Base-by-base conservation (phyloP, 2,329 filamentous ascomycete species). In the Sclerotinia glacialis region DNA sequence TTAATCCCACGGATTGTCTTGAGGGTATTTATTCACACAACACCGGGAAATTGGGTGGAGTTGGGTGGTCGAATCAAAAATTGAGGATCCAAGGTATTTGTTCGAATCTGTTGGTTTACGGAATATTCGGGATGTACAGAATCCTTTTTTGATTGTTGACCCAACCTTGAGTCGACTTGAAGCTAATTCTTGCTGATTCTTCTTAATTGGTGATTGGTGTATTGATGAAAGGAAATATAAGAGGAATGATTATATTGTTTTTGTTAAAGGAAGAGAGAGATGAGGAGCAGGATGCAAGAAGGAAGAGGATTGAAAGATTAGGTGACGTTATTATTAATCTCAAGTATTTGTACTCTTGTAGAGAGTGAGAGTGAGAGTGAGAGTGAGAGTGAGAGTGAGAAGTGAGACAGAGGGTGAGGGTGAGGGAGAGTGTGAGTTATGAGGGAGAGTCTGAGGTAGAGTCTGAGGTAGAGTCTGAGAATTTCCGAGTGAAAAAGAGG, bases 181-280 rank as follows among this genome's bases (percentile, higher is more conserved):
- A 23, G 53, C 9, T 55, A 3, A n/a, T 16, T 58, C 37, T 28
- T 18, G 37, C n/a, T 37, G 56, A 7, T 37, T 12, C 28, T 23
- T 60, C 18, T 34, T 21, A 18, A 46, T 46, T 46, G 42, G 18
- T n/a, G 53, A 42, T 60, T 59, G 56, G 42, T 34, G 42, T n/a
- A n/a, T 12, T 18, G 56, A 59, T 59, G 42, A 59, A 59, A 59
- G 56, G 31, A 59, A 59, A 59, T 46, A 12, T 3, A 59, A 47
- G 42, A 14, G 55, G 56, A 46, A 34, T 42, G 28, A 34, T 34
- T 44, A 6, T 47, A 26, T 14, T 21, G 54, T 28, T 34, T 12
- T 18, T n/a, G 28, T 18, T 11, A 31, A 34, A 46, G 14, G 28
- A 28, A 7, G 31, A 54, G 28, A 7, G 31, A 54, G 28, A 40